phyloP scores from a whole-genome alignment of 169 alveolate genomes.

The Plasmodium ovale region DNA sequence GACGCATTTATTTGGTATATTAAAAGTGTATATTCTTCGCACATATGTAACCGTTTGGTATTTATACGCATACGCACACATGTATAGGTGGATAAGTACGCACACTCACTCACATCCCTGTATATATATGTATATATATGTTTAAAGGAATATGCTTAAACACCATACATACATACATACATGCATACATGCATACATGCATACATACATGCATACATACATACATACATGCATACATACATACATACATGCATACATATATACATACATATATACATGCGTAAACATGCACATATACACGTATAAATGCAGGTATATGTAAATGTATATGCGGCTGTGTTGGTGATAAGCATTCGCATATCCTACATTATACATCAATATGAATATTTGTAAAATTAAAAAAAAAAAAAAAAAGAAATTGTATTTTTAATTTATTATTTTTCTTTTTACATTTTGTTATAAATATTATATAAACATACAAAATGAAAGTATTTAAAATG shows the following conservation, averaged over 20 bases:
- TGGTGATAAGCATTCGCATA: background rate
- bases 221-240: too few species aligned
- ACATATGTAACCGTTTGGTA: too few species aligned
- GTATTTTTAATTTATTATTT: constrained; percentile 10
- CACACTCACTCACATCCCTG: too few species aligned
- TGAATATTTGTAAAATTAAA: background rate
- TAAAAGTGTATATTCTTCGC: background rate
- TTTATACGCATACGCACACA: too few species aligned
- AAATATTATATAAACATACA: constrained; percentile 4
- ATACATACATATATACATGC: constrained; percentile 2
- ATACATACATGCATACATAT: too few species aligned
- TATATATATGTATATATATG: too few species aligned
- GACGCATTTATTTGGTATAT: background rate
- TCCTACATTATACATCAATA: constrained; percentile 10
- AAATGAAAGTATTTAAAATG: constrained; percentile 7
- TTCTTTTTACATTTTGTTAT: constrained; percentile 15
- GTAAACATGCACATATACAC: background rate
- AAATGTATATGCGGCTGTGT: background rate
- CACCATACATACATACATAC: too few species aligned
- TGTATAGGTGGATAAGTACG: too few species aligned
- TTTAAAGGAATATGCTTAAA: too few species aligned
- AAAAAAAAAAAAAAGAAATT: background rate
- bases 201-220: too few species aligned
- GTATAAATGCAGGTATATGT: constrained; percentile 1
- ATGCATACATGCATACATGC: too few species aligned